These are phyloP conservation scores for Chaetoscypha palmicola DNA, from an alignment of 2,329 filamentous ascomycete species.

Conservation along the genomic window DNA sequence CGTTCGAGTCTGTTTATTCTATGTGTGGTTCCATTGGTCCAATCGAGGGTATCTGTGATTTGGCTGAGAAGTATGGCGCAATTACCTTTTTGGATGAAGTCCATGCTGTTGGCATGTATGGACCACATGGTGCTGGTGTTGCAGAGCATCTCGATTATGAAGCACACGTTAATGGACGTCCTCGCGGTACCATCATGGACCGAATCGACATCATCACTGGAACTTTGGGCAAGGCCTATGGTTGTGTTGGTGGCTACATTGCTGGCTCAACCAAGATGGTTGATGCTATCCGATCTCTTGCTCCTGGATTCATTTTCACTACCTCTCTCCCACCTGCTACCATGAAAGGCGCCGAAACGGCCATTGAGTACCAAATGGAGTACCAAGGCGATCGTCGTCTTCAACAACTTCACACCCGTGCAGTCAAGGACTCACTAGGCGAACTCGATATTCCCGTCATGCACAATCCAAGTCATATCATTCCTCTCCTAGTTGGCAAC, in stretches of 20 bases:
- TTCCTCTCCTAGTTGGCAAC: constrained; percentile 89
- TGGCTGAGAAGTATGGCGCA: constrained; percentile 95
- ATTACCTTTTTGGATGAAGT: constrained; percentile 98
- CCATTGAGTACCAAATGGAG: constrained; percentile 88
- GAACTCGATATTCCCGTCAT: constrained; percentile 89
- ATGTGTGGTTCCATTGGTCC: constrained; percentile 98
- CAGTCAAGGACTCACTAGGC: constrained; percentile 78
- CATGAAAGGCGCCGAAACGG: constrained; percentile 87
- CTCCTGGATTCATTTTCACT: constrained; percentile 97
- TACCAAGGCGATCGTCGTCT: constrained; percentile 82
- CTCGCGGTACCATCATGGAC: constrained; percentile 83
- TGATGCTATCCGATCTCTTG: constrained; percentile 87
- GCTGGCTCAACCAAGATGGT: constrained; percentile 81
- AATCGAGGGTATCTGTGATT: constrained; percentile 90
- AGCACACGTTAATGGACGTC: constrained; percentile 66
- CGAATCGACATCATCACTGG: constrained; percentile 96
- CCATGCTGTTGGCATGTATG: constrained; percentile 98
- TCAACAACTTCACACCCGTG: constrained; percentile 93
- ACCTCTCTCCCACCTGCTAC: constrained; percentile 92
- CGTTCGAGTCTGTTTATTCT: constrained; percentile 97
- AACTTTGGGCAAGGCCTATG: constrained; percentile 95
- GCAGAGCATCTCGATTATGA: constrained; percentile 96
- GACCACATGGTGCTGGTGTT: constrained; percentile 88
- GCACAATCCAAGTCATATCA: constrained; percentile 93
- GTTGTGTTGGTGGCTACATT: constrained; percentile 96